Evolutionary conservation across 2,329 filamentous ascomycete species (phyloP), one percentile per base, ranked within the genome.

Genomic region (Sclerotinia borealis): DNA sequence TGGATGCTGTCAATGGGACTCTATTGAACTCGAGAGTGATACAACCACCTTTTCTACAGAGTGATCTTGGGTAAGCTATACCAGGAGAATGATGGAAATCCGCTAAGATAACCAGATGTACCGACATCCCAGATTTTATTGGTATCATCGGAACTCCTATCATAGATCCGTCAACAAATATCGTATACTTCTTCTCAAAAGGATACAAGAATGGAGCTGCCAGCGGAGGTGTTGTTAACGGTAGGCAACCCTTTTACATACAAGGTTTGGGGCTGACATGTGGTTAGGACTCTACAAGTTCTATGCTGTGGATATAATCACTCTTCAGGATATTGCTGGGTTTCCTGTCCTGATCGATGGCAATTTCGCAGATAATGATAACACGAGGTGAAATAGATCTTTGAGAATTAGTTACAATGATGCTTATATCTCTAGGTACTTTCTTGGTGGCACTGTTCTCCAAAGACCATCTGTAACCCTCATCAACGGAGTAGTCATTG

Each of bases 1-100:
- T 85, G 47, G 76, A 85, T 68, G 81, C 81, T 0, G 80, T 81
- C 68, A 83, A 80, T 0, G 83, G 83, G 27, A 76, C 73, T 4
- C 80, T 85, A 29, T 67, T 84, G 22, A 70, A 73, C 0, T 76
- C 74, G 0, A 74, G 81, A 7, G 82, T 79, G 34, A 74, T 85
- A 0, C 77, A 77, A 60, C 77, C 80, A 59, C 80, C 80, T 13
- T 82, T 82, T 66, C 68, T 81, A 51, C 75, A 76, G 11, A 73
- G 75, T 17, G 79, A 82, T 63, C 56, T 59, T 25, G 45, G 43
- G 55, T 49, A 37, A 48, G 22, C 36, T 11, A n/a, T 29, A n/a
- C 4, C 34, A 8, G 13, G 19, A 31, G 22, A 31, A 10, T 29
- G 17, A 29, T 25, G 6, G 19, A 10, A 27, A 7, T 13, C 11